phyloP scores from a whole-genome alignment of 2,329 filamentous ascomycete genomes.

The Penicillium sp. region DNA sequence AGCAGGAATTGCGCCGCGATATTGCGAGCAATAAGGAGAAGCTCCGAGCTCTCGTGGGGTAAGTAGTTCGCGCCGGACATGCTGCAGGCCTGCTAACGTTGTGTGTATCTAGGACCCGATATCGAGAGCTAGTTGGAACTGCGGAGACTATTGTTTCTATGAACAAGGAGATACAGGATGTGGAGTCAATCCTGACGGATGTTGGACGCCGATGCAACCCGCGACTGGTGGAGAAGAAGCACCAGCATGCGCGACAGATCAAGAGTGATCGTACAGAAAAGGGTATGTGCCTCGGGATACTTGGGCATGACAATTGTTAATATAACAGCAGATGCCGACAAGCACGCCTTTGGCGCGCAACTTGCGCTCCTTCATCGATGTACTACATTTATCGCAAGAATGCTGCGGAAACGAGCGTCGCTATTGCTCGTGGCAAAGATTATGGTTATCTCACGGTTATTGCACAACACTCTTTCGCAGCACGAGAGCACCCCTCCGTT shows the following conservation, averaged over 20 bases:
- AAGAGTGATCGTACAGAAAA: constrained; percentile 33
- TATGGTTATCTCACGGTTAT: constrained; percentile 67
- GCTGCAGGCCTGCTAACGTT: not conserved
- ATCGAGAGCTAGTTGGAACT: constrained; percentile 84
- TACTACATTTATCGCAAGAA: constrained; percentile 48
- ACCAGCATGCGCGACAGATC: constrained; percentile 51
- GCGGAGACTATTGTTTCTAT: constrained; percentile 92
- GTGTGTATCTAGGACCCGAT: constrained; percentile 52
- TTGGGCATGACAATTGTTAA: constrained; percentile 12
- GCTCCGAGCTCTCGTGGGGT: constrained; percentile 62
- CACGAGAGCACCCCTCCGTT: constrained; percentile 45
- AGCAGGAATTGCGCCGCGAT: constrained; percentile 59
- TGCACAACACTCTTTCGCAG: constrained; percentile 67
- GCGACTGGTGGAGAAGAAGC: constrained; percentile 62
- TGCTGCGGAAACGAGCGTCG: constrained; percentile 50
- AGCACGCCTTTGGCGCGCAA: constrained; percentile 51
- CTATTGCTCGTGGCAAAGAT: constrained; percentile 61
- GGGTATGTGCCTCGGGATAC: constrained; percentile 21
- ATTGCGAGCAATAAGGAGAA: constrained; percentile 61
- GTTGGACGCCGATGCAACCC: constrained; percentile 76
- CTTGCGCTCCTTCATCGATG: constrained; percentile 55
- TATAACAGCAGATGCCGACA: constrained; percentile 35
- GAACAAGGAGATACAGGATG: constrained; percentile 68
- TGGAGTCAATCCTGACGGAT: constrained; percentile 64
- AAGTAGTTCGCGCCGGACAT: constrained; percentile 25